phyloP scores from a whole-genome alignment of 305 asterid genomes.

The Solanum hybrid region DNA sequence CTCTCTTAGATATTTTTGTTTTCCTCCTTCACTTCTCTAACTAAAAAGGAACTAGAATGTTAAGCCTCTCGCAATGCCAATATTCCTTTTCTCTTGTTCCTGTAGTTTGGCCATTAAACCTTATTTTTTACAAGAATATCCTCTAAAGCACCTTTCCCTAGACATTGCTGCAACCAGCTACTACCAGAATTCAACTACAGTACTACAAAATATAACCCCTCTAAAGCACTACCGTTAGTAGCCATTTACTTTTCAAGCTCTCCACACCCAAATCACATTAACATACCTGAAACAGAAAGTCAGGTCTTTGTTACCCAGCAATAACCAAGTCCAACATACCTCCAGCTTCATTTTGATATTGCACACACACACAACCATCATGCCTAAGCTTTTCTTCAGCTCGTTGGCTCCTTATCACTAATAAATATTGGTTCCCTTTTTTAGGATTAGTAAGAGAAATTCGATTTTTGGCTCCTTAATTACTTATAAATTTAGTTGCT shows the following conservation, averaged over 20 bases:
- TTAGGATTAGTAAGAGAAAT: neutral
- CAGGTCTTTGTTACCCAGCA: neutral
- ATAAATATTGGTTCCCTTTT: neutral
- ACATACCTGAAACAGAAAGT: neutral
- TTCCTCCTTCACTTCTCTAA: neutral
- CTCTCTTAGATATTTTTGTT: neutral
- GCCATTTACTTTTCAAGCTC: neutral
- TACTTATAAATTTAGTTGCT: neutral
- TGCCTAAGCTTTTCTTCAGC: neutral
- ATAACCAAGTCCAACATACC: neutral
- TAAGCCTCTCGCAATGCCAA: neutral
- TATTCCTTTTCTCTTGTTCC: neutral
- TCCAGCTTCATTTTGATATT: neutral
- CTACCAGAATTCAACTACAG: neutral
- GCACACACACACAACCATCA: neutral
- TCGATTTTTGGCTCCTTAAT: neutral
- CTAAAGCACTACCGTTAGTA: neutral
- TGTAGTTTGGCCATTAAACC: neutral
- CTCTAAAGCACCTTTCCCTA: neutral
- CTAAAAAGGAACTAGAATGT: neutral
- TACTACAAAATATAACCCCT: neutral
- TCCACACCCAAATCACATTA: neutral
- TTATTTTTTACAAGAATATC: neutral
- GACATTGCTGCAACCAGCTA: neutral
- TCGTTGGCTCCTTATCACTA: neutral